Base-by-base conservation (phyloP, 2,329 filamentous ascomycete species). In the Incumbomyces lentus region DNA sequence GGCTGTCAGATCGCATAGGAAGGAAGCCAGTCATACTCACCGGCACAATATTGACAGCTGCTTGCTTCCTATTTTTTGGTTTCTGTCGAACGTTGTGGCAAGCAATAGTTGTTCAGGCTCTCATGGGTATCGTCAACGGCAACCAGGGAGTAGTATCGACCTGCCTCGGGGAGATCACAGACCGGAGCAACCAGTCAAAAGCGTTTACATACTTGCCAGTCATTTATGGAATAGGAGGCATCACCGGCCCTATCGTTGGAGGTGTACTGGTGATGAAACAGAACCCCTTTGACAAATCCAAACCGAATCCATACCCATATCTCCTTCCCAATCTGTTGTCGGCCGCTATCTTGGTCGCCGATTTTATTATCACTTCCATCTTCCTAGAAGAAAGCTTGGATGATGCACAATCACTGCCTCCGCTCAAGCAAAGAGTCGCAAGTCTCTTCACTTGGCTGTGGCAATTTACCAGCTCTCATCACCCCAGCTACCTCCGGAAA, bases 141-240 rank as follows among this genome's bases (percentile, higher is more conserved):
- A 98, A 98, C 59, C 88, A 92, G 26, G 90, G 87, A 3, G 82
- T 95, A 11, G 88, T 98, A 12, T 90, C 87, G 6, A 95, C 92
- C 0, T 94, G 90, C 40, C 66, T 98, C 40, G 92, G 92, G 34
- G 92, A 98, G 64, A 84, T 98, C 44, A 98, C 92, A 1, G 89
- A 96, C 61, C 80, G 87, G 46, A 92, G 84, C 53, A 98, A 98
- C 63, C 92, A 98, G 71, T 92, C 86, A 59, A 77, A 78, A 44
- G 92, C 88, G 0, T 98, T 98, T 59, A 92, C 86, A 1, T 98
- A 95, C 68, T 71, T 98, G 35, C 92, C 92, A 0, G 84, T 96
- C 33, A 82, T 96, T n/a, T 98, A 98, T 64, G 90, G 90, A 3
- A 72, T 98, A 30, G 92, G 92, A 14, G 86, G 86, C 36, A 95